A percentile compares a stretch with the other conserved stretches of the same genome.
Evolutionary conservation across 2,329 filamentous ascomycete genomes (phyloP).

Genomic region (Daldinia eschscholtzii): DNA sequence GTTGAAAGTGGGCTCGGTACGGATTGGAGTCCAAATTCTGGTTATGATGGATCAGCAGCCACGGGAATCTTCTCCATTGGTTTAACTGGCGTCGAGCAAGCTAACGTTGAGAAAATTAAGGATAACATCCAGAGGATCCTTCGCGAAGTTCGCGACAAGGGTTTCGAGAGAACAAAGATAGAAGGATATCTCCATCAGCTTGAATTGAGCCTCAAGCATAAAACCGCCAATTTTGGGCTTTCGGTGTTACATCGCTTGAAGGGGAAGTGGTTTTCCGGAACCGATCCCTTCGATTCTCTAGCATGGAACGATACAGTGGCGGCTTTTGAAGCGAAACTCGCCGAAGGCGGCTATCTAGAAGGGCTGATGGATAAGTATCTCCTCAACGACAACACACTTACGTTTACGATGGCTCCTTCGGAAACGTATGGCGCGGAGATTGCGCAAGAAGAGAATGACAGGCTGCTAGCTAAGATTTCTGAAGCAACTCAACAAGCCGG

Average conservation of each 20-base stretch:
- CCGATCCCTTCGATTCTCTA: constrained; percentile 90
- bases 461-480: constrained; percentile 80
- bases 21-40: constrained; percentile 94
- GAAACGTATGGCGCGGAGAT: constrained; percentile 79
- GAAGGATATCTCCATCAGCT: constrained; percentile 94
- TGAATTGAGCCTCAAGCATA: constrained; percentile 93
- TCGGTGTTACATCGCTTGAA: constrained; percentile 89
- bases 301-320: constrained; percentile 92
- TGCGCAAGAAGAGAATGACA: constrained; percentile 79
- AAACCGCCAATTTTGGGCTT: constrained; percentile 95
- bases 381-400: constrained; percentile 85
- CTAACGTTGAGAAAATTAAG: constrained; percentile 82
- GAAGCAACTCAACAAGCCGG: constrained; percentile 77
- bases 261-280: constrained; percentile 94
- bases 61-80: constrained; percentile 90
- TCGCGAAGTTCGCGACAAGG: constrained; percentile 75
- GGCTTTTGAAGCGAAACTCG: constrained; percentile 82
- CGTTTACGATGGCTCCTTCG: constrained; percentile 94
- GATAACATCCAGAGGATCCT: constrained; percentile 79
- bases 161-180: constrained; percentile 91
- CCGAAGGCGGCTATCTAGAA: constrained; percentile 84
- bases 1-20: constrained; percentile 91
- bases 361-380: constrained; percentile 89
- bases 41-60: constrained; percentile 84
- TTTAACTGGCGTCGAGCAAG: constrained; percentile 86